These are phyloP conservation scores for Cucumis hystrix DNA, from an alignment of 306 rosid genomes.

Conservation along the genomic window DNA sequence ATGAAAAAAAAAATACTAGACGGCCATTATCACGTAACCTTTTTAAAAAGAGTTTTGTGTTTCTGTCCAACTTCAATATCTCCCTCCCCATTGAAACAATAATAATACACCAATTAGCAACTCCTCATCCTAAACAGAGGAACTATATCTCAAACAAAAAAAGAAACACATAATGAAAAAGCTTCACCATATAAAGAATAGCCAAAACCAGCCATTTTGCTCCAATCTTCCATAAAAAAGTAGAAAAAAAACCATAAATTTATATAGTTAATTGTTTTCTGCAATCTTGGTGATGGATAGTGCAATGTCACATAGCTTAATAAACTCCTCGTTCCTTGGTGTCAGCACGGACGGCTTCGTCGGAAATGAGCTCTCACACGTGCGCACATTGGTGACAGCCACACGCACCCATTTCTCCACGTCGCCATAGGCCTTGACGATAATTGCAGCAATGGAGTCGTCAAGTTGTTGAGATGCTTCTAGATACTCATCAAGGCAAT, in stretches of 20 bases:
- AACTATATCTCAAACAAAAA: neutral
- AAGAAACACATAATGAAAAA: neutral
- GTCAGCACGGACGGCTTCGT: neutral
- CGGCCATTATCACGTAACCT: neutral
- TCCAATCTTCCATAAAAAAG: neutral
- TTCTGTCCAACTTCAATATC: neutral
- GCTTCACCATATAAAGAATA: neutral
- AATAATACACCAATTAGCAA: neutral
- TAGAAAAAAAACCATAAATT: neutral
- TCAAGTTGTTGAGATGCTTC: constrained; percentile 34
- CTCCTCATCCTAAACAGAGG: neutral
- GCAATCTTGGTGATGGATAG: constrained; percentile 7
- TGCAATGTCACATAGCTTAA: constrained; percentile 15
- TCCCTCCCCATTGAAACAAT: neutral
- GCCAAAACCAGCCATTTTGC: neutral
- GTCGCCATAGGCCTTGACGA: neutral
- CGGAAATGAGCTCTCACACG: neutral
- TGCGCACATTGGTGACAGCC: constrained; percentile 10
- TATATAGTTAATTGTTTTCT: neutral
- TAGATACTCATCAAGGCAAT: constrained; percentile 23
- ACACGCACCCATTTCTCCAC: constrained; percentile 17
- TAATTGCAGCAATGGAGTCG: constrained; percentile 10
- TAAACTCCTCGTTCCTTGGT: constrained; percentile 8
- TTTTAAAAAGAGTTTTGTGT: neutral
- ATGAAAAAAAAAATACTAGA: neutral